Evolutionary conservation across 345 rosid species (phyloP).

Genomic region (Moringa oleifera): DNA sequence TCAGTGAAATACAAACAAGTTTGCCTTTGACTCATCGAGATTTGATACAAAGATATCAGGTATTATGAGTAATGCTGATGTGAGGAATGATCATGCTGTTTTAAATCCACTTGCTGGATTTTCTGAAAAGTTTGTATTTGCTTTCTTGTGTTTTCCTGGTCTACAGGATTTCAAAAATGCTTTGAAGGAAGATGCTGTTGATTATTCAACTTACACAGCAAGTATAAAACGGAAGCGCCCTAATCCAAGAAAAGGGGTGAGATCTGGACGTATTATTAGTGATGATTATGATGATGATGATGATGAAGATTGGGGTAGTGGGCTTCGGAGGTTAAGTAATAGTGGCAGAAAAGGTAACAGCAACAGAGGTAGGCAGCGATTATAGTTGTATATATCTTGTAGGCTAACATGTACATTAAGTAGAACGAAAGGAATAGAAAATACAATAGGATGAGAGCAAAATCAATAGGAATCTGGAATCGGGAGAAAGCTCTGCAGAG

Average conservation of each 20-base stretch:
- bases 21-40: conserved; percentile 66
- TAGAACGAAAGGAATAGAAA: conserved; percentile 19
- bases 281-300: conserved; percentile 44
- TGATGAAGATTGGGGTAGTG: conserved; percentile 45
- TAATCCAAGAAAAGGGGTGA: conserved; percentile 40
- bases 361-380: conserved; percentile 50
- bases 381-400: conserved; percentile 33
- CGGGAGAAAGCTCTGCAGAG: conserved; percentile 12
- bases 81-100: background rate
- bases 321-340: conserved; percentile 35
- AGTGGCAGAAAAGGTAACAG: conserved; percentile 39
- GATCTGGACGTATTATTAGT: conserved; percentile 16
- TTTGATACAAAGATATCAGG: conserved; percentile 79
- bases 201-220: conserved; percentile 73
- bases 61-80: conserved; percentile 11
- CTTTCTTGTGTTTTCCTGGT: background rate
- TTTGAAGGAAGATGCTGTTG: conserved; percentile 77
- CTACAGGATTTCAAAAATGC: conserved; percentile 84
- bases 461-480: conserved; percentile 19
- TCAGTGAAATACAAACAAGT: conserved; percentile 43
- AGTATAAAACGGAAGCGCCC: conserved; percentile 83
- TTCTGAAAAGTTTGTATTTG: background rate
- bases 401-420: conserved; percentile 50
- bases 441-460: conserved; percentile 25
- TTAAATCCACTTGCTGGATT: background rate